phyloP scores from a whole-genome alignment of 169 alveolate species.

The Amoebophrya sp. region DNA sequence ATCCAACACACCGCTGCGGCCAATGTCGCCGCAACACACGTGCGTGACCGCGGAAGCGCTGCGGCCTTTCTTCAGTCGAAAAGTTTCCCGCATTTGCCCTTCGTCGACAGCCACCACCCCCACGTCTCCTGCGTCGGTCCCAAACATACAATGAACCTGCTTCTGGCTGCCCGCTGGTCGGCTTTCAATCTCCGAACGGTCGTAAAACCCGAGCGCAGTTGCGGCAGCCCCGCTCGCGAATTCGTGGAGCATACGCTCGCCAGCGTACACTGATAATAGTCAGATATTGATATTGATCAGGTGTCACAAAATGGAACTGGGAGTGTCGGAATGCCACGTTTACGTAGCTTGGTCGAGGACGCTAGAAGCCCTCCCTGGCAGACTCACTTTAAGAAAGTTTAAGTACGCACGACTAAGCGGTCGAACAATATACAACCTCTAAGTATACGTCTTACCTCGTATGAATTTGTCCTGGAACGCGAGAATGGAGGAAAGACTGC shows the following conservation, averaged over 20 bases:
- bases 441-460: no score
- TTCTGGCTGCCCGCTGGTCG: not conserved
- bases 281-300: no score
- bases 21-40: constrained; percentile 1
- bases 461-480: constrained; percentile 16
- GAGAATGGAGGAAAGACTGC: constrained; percentile 1
- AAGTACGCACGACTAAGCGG: no score
- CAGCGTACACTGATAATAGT: not conserved
- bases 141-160: not conserved
- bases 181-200: not conserved
- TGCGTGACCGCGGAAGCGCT: not conserved
- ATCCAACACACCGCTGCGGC: constrained; percentile 8
- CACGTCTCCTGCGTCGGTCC: not conserved
- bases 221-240: not conserved
- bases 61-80: not conserved
- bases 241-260: not conserved
- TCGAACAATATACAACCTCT: no score
- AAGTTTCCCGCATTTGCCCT: not conserved
- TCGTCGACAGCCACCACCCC: not conserved
- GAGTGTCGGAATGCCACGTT: no score
- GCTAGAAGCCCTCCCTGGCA: no score
- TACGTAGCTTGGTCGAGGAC: no score
- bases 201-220: not conserved
- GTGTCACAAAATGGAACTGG: no score
- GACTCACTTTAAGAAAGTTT: no score